Evolutionary conservation across 768 basidiomycete genomes (phyloP).

Genomic region (Mycena haematopus): DNA sequence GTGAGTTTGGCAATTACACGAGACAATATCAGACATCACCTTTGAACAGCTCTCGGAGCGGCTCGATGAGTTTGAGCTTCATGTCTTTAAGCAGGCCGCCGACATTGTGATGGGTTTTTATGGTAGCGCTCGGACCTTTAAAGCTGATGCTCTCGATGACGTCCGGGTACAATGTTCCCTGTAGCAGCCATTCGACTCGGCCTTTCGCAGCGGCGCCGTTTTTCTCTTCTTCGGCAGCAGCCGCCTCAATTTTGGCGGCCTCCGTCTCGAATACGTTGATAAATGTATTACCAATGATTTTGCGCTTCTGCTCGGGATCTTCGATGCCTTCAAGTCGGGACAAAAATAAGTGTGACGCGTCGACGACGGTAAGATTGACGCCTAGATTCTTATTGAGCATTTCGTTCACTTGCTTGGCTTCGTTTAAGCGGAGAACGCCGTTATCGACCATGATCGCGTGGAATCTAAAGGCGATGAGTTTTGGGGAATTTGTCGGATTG

Average conservation of each 20-base stretch:
- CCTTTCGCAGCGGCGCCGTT: slow-evolving; percentile 78
- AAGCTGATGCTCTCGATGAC: slow-evolving; percentile 99
- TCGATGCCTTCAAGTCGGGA: slow-evolving; percentile 87
- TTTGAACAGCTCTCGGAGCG: slow-evolving; percentile 96
- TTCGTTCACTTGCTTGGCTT: slow-evolving; percentile 87
- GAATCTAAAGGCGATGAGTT: slow-evolving; percentile 64
- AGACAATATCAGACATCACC: slow-evolving; percentile 52
- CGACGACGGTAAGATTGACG: slow-evolving; percentile 94
- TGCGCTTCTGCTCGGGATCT: slow-evolving; percentile 96
- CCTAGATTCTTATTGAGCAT: slow-evolving; percentile 95
- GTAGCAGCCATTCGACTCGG: slow-evolving; percentile 94
- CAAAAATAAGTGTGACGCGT: slow-evolving; percentile 94
- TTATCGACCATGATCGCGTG: slow-evolving; percentile 99
- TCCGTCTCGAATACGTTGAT: slow-evolving; percentile 98
- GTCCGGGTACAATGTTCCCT: slow-evolving; percentile 98
- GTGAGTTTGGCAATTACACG: background rate
- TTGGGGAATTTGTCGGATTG: background rate
- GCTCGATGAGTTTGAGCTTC: slow-evolving; percentile 99
- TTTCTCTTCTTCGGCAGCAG: slow-evolving; percentile 77
- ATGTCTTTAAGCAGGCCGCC: slow-evolving; percentile 96
- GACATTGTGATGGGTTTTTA: slow-evolving; percentile 99
- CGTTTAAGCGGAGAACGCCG: slow-evolving; percentile 92
- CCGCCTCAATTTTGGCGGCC: slow-evolving; percentile 86
- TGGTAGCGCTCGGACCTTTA: slow-evolving; percentile 98
- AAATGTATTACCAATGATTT: slow-evolving; percentile 99